Conservation (phyloP, 257 asterid genomes). For the Primulina tabacum region DNA sequence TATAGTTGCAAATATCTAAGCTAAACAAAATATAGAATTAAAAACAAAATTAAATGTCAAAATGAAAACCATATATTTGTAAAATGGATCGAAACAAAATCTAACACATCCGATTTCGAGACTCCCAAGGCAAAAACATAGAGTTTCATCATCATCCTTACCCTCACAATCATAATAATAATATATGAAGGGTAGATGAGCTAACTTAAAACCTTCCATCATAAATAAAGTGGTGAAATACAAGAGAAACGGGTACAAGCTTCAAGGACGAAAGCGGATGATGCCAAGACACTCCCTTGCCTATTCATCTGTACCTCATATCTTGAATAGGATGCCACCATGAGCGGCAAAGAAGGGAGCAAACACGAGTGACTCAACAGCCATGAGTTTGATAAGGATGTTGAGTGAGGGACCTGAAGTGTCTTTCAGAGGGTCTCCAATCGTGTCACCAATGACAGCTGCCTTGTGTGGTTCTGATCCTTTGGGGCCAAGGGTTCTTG, state of each 20-base stretch:
- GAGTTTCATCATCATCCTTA: constrained; percentile 25
- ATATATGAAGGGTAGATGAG: constrained; percentile 24
- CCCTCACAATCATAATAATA: constrained; percentile 34
- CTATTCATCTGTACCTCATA: not conserved
- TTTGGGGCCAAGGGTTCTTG: constrained; percentile 58
- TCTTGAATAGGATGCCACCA: constrained; percentile 56
- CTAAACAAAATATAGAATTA: not conserved
- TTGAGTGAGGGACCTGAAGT: constrained; percentile 69
- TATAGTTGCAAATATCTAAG: not conserved
- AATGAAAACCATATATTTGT: constrained; percentile 18
- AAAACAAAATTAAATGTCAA: not conserved
- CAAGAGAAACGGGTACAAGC: not conserved
- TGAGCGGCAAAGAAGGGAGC: constrained; percentile 73
- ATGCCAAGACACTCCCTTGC: constrained; percentile 6
- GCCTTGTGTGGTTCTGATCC: constrained; percentile 79
- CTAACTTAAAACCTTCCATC: constrained; percentile 17
- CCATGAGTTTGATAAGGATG: constrained; percentile 75
- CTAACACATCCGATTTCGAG: constrained; percentile 21
- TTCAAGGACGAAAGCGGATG: not conserved
- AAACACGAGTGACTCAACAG: constrained; percentile 67
- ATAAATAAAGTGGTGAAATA: constrained; percentile 18
- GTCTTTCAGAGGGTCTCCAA: constrained; percentile 65
- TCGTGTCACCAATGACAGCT: constrained; percentile 74
- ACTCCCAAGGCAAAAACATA: constrained; percentile 14
- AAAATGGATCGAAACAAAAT: constrained; percentile 18